These are phyloP conservation scores for Vigna trinervia DNA, from an alignment of 306 rosid genomes.

Conservation along the genomic window DNA sequence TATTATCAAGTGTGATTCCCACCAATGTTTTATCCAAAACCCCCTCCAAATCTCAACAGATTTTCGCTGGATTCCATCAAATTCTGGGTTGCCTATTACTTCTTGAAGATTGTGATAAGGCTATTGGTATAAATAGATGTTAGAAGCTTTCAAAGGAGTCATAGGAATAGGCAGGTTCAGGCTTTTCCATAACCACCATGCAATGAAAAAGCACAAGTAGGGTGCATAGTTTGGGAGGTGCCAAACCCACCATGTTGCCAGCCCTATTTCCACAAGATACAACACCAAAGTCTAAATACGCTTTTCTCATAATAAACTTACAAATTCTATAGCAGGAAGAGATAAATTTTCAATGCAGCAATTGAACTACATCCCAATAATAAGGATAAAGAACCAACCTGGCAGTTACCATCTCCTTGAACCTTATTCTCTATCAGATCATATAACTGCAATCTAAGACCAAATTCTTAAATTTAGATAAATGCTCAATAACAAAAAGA, in stretches of 20 bases:
- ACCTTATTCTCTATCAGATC: conserved; percentile 85
- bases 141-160: not conserved
- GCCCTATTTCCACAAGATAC: conserved; percentile 31
- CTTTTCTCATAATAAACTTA: not conserved
- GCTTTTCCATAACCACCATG: conserved; percentile 2
- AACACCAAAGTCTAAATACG: not conserved
- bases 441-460: conserved; percentile 78
- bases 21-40: not conserved
- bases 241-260: not conserved
- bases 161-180: not conserved
- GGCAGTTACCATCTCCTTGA: conserved; percentile 97
- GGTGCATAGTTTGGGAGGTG: conserved; percentile 5
- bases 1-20: not conserved
- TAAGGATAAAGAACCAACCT: conserved; percentile 63
- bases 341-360: conserved; percentile 31
- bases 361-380: conserved; percentile 6
- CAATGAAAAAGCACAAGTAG: not conserved
- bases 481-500: not conserved
- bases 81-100: not conserved
- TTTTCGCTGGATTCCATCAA: not conserved
- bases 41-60: not conserved
- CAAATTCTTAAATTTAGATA: conserved; percentile 46
- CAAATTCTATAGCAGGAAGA: conserved; percentile 10
- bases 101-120: not conserved
- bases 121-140: conserved; percentile 22